These are phyloP conservation scores for Perkinsela sp. DNA, from an alignment of 208 protist genomes.

Conservation along the genomic window DNA sequence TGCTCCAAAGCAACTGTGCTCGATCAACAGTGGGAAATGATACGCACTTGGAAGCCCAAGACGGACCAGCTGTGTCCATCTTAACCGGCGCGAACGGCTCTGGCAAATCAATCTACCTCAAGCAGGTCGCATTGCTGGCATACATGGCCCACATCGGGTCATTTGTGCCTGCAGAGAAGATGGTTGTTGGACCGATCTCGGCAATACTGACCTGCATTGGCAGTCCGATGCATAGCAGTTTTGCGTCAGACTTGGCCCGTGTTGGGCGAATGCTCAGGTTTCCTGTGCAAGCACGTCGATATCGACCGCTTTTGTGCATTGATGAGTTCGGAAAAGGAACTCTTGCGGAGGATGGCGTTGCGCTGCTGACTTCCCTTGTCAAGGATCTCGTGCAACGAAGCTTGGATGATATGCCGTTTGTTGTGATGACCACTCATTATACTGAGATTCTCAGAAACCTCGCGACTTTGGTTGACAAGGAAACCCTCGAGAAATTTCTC, in stretches of 20 bases:
- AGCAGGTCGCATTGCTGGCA: constrained; percentile 60
- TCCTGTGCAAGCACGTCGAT: constrained; percentile 2
- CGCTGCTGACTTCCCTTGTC: constrained; percentile 30
- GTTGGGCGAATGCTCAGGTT: constrained; percentile 10
- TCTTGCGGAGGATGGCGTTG: constrained; percentile 33
- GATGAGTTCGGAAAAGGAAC: constrained; percentile 82
- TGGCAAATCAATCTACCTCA: constrained; percentile 67
- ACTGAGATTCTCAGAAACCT: constrained; percentile 9
- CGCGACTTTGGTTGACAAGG: not conserved
- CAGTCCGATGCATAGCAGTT: constrained; percentile 3
- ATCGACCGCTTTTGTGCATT: constrained; percentile 17
- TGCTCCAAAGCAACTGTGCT: constrained; percentile 5
- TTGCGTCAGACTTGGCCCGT: constrained; percentile 9
- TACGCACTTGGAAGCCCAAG: not conserved
- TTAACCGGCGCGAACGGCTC: constrained; percentile 52
- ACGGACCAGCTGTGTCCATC: constrained; percentile 11
- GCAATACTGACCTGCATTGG: constrained; percentile 14
- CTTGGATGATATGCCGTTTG: constrained; percentile 6
- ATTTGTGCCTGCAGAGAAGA: constrained; percentile 49
- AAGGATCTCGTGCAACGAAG: constrained; percentile 10
- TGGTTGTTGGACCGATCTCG: constrained; percentile 11
- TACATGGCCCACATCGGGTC: constrained; percentile 69
- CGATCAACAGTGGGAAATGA: not conserved
- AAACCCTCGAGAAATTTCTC: not conserved
- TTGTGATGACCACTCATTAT: constrained; percentile 34